phyloP scores from a whole-genome alignment of 1,284 basidiomycete genomes.

The Neolentinus lepideus region DNA sequence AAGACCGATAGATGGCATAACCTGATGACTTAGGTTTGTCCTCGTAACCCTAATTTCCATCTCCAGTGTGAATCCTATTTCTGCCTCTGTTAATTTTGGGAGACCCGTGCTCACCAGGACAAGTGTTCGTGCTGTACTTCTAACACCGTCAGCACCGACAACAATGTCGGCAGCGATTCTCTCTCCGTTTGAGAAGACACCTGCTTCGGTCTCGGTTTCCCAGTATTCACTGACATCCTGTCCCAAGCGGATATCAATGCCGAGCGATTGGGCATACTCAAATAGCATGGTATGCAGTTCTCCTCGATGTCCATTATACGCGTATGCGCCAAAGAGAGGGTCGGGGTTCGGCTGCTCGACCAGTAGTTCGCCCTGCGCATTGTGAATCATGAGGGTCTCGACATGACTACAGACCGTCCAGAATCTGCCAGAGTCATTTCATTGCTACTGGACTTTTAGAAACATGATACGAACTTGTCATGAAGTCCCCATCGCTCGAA shows the following conservation, averaged over 20 bases:
- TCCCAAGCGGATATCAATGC: conserved; percentile 18
- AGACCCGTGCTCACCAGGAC: conserved; percentile 16
- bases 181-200: conserved; percentile 17
- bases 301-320: conserved; percentile 20
- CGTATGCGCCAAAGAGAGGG: conserved; percentile 12
- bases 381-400: conserved; percentile 13
- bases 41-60: conserved; percentile 16
- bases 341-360: conserved; percentile 14
- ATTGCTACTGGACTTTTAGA: background rate
- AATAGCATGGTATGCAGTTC: conserved; percentile 17
- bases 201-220: conserved; percentile 16
- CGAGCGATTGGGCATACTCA: conserved; percentile 18
- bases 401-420: conserved; percentile 16
- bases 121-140: conserved; percentile 17
- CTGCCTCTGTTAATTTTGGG: too few species aligned
- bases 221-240: conserved; percentile 18
- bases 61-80: background rate
- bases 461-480: conserved; percentile 1
- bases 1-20: conserved; percentile 22
- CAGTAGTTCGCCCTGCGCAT: conserved; percentile 16
- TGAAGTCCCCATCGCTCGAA: conserved; percentile 11
- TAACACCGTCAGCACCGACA: conserved; percentile 22
- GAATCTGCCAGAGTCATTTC: conserved; percentile 10
- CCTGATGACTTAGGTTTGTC: conserved; percentile 23
- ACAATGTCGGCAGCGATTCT: conserved; percentile 19